Percentiles rank a stretch among this genome's conserved stretches.
These are phyloP conservation scores for Leccinum huronense DNA, from an alignment of 1,284 basidiomycete species.

Conservation along the genomic window DNA sequence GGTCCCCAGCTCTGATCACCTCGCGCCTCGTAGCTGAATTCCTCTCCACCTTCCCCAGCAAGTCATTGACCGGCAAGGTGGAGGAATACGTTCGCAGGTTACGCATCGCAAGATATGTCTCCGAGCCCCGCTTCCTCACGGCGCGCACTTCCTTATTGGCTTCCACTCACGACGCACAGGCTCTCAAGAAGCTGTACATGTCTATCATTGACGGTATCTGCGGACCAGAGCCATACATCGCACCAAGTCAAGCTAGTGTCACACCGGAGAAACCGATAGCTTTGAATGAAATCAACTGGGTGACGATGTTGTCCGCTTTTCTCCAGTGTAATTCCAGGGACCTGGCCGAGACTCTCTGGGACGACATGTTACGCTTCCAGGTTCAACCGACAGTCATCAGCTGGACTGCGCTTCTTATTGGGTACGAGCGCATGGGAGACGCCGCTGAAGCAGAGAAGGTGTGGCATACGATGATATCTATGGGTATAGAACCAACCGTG, in stretches of 20 bases:
- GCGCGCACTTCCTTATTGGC: conserved; percentile 50
- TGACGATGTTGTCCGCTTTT: conserved; percentile 60
- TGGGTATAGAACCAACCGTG: conserved; percentile 52
- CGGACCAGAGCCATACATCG: conserved; percentile 46
- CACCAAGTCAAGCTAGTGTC: conserved; percentile 38
- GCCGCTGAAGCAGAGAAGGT: conserved; percentile 47
- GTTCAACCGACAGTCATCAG: conserved; percentile 48
- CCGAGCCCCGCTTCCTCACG: conserved; percentile 48
- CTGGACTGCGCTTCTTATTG: conserved; percentile 67
- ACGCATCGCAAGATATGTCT: conserved; percentile 50
- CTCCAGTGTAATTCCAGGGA: conserved; percentile 51
- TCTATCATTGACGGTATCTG: conserved; percentile 50
- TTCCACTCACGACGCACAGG: conserved; percentile 29
- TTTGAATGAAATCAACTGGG: conserved; percentile 59
- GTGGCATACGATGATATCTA: conserved; percentile 60
- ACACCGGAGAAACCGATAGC: conserved; percentile 43
- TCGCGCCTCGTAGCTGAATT: conserved; percentile 38
- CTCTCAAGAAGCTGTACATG: conserved; percentile 48
- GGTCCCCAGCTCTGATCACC: conserved; percentile 40
- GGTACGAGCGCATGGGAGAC: conserved; percentile 50
- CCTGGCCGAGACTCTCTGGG: conserved; percentile 60
- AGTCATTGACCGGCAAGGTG: conserved; percentile 39
- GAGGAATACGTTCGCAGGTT: conserved; percentile 46
- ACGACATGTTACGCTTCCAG: conserved; percentile 53
- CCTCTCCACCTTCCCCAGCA: conserved; percentile 38